Conservation (phyloP, 1,139 yeast genomes). For the Sugiyamaella paludigena region DNA sequence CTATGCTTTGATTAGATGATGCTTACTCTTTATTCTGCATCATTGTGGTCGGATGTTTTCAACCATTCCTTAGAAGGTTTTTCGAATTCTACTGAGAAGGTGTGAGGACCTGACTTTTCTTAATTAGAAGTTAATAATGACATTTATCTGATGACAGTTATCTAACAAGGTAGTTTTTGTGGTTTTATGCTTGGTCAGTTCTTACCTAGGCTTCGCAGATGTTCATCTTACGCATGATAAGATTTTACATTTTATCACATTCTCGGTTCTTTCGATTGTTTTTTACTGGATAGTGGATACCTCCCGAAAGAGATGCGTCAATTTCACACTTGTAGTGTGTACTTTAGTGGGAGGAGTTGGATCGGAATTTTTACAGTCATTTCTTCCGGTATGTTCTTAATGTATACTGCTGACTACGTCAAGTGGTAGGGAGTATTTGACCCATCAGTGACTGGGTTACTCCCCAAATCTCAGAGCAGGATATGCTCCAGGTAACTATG, state of each 20-base stretch:
- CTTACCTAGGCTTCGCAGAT: slow-evolving; percentile 53
- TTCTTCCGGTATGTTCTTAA: slow-evolving; percentile 30
- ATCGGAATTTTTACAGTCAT: slow-evolving; percentile 52
- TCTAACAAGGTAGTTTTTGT: slow-evolving; percentile 29
- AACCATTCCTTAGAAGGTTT: no score
- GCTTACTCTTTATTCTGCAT: no score
- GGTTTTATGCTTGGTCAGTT: slow-evolving; percentile 30
- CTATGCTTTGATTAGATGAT: no score
- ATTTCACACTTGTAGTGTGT: slow-evolving; percentile 47
- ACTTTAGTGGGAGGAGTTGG: slow-evolving; percentile 48
- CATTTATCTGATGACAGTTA: no score
- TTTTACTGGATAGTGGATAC: slow-evolving; percentile 57
- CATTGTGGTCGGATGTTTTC: no score
- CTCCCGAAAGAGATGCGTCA: slow-evolving; percentile 41
- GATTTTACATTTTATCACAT: slow-evolving; percentile 49
- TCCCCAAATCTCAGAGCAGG: no score
- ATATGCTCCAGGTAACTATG: no score
- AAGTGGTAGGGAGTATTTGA: no score
- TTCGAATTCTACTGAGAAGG: no score
- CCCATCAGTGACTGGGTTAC: no score
- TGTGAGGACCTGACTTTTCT: no score
- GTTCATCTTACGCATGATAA: slow-evolving; percentile 52
- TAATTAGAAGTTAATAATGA: no score
- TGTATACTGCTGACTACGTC: neutral
- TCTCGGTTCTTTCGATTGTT: slow-evolving; percentile 50